Evolutionary conservation across 805 yeast genomes (phyloP).

Genomic region (Metschnikowia anglica): DNA sequence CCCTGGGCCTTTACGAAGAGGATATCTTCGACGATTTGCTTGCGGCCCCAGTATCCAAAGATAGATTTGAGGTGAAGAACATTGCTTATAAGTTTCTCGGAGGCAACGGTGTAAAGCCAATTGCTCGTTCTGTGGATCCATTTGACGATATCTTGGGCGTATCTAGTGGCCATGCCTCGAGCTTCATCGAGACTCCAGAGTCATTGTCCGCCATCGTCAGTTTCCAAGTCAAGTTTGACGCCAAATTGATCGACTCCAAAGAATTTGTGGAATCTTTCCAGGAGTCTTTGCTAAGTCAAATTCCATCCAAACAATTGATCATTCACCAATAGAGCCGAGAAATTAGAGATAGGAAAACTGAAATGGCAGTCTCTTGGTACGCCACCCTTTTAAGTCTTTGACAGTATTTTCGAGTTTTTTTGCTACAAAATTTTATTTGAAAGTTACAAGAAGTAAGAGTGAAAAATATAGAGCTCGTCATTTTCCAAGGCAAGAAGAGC

Average conservation of each 20-base stretch:
- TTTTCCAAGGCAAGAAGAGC: too few species aligned
- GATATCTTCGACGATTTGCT: conserved; percentile 42
- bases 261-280: conserved; percentile 37
- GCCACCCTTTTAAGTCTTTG: too few species aligned
- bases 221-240: conserved; percentile 35
- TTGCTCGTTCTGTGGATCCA: conserved; percentile 12
- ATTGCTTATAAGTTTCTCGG: conserved; percentile 28
- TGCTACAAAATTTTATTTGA: too few species aligned
- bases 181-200: conserved; percentile 5
- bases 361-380: not conserved
- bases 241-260: conserved; percentile 34
- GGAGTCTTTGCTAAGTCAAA: conserved; percentile 32
- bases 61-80: conserved; percentile 36
- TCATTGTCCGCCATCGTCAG: conserved; percentile 28
- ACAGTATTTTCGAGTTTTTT: too few species aligned
- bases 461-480: too few species aligned
- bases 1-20: conserved; percentile 20
- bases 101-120: conserved; percentile 6
- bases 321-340: conserved; percentile 13
- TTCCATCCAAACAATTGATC: conserved; percentile 27
- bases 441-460: too few species aligned
- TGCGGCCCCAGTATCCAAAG: conserved; percentile 34
- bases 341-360: not conserved
- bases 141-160: conserved; percentile 40
- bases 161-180: conserved; percentile 10